Evolutionary conservation across 768 basidiomycete genomes (phyloP).

Genomic region (Hirschioporus abietinus): DNA sequence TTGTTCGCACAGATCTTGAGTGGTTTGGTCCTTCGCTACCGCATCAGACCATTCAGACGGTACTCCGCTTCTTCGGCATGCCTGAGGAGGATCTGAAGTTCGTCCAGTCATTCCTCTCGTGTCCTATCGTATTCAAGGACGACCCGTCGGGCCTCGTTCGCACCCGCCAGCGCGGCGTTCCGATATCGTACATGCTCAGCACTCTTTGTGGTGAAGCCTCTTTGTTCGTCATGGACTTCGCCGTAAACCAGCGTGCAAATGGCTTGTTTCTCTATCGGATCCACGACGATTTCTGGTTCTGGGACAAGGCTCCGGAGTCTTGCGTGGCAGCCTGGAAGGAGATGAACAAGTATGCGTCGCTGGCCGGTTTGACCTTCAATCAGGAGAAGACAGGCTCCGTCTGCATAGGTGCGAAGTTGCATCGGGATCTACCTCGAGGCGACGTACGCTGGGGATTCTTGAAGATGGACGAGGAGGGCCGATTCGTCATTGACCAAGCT

Average conservation of each 20-base stretch:
- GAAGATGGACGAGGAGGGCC: slow-evolving; percentile 26
- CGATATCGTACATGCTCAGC: slow-evolving; percentile 37
- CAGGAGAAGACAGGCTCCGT: slow-evolving; percentile 37
- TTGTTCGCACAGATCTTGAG: slow-evolving; percentile 37
- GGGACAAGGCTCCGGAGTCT: slow-evolving; percentile 28
- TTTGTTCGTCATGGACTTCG: slow-evolving; percentile 43
- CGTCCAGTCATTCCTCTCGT: slow-evolving; percentile 30
- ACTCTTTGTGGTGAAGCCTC: slow-evolving; percentile 36
- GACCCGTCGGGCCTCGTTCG: slow-evolving; percentile 20
- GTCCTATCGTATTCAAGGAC: slow-evolving; percentile 30
- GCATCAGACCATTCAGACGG: slow-evolving; percentile 33
- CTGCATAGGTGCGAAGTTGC: slow-evolving; percentile 4
- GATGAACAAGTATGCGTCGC: slow-evolving; percentile 35
- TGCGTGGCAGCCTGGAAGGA: slow-evolving; percentile 35
- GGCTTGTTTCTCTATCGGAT: slow-evolving; percentile 40
- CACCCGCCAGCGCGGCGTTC: slow-evolving; percentile 36
- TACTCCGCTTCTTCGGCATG: slow-evolving; percentile 36
- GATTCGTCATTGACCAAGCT: slow-evolving; percentile 33
- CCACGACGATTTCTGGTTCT: slow-evolving; percentile 44
- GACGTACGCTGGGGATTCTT: slow-evolving; percentile 38
- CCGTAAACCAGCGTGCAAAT: slow-evolving; percentile 37
- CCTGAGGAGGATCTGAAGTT: slow-evolving; percentile 20
- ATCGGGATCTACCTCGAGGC: slow-evolving; percentile 25
- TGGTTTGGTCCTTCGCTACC: slow-evolving; percentile 34
- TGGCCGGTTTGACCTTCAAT: slow-evolving; percentile 39